Evolutionary conservation across 805 yeast genomes (phyloP).

Genomic region (Saccharomyces kudriavzevii): DNA sequence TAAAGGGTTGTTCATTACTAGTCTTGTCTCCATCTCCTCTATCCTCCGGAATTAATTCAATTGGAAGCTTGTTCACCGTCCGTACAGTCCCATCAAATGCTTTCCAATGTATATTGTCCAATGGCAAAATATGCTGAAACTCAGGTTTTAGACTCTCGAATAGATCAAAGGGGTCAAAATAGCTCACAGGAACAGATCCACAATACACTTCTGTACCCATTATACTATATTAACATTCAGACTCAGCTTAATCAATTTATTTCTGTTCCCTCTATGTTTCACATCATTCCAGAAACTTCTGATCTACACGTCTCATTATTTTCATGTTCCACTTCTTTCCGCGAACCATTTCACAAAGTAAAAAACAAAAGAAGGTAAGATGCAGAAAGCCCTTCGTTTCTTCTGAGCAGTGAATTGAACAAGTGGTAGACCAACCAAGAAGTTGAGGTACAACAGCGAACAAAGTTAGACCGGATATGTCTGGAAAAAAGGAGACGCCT

Average conservation of each 20-base stretch:
- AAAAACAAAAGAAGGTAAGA: neutral
- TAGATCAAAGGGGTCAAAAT: constrained; percentile 31
- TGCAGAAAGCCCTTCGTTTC: neutral
- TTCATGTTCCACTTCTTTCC: neutral
- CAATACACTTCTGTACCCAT: neutral
- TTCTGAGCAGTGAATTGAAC: neutral
- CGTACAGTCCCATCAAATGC: constrained; percentile 18
- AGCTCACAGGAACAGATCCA: constrained; percentile 16
- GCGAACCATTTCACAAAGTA: neutral
- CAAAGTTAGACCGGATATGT: neutral
- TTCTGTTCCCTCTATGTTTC: neutral
- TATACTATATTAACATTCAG: neutral
- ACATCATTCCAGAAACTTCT: neutral
- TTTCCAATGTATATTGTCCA: constrained; percentile 29
- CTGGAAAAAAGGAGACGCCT: neutral
- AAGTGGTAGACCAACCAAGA: neutral
- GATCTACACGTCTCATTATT: neutral
- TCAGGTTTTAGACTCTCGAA: constrained; percentile 26
- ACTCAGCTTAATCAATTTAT: neutral
- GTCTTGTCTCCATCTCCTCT: constrained; percentile 1
- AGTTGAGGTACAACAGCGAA: neutral
- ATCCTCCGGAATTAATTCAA: constrained; percentile 17
- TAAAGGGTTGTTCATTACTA: constrained; percentile 36
- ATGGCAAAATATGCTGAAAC: constrained; percentile 23
- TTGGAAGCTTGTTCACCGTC: constrained; percentile 19